These are phyloP conservation scores for Blastobotrys petasosporus DNA, from an alignment of 1,139 yeast genomes.

Conservation along the genomic window DNA sequence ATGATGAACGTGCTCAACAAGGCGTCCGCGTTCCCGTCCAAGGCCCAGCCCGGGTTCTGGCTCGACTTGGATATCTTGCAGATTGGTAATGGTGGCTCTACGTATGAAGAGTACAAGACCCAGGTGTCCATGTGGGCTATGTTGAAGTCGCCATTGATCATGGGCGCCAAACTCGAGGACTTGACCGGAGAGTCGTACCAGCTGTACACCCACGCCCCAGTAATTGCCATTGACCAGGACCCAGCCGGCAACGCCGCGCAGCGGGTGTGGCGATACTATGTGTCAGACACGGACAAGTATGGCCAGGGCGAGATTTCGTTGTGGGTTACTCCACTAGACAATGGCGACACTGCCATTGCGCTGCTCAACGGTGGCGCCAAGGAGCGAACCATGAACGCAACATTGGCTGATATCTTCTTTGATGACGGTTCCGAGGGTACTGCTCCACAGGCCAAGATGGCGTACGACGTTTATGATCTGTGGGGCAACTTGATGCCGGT, in stretches of 20 bases:
- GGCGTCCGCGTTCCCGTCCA: slow-evolving; percentile 17
- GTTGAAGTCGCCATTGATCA: slow-evolving; percentile 30
- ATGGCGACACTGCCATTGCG: slow-evolving; percentile 26
- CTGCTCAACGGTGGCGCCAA: slow-evolving; percentile 25
- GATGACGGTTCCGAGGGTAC: slow-evolving; percentile 5
- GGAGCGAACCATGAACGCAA: slow-evolving; percentile 15
- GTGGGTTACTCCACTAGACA: slow-evolving; percentile 23
- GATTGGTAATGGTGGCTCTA: slow-evolving; percentile 31
- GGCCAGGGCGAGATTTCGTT: slow-evolving; percentile 17
- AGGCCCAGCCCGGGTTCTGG: slow-evolving; percentile 24
- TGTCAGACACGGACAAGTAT: slow-evolving; percentile 17
- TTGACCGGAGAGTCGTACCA: slow-evolving; percentile 23
- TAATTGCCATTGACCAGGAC: slow-evolving; percentile 30
- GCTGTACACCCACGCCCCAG: slow-evolving; percentile 25
- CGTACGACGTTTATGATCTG: slow-evolving; percentile 23
- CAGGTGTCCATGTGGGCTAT: slow-evolving; percentile 28
- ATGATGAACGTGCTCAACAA: slow-evolving; percentile 30
- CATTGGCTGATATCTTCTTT: slow-evolving; percentile 23
- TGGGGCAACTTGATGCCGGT: slow-evolving; percentile 19
- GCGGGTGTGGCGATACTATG: slow-evolving; percentile 19
- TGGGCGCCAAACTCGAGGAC: slow-evolving; percentile 28
- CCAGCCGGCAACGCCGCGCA: slow-evolving; percentile 22
- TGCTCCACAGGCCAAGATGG: slow-evolving; percentile 12
- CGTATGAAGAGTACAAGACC: slow-evolving; percentile 21
- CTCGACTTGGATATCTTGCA: slow-evolving; percentile 31